Conservation (phyloP, 1,139 yeast genomes). For the Kodamaea fungicola region DNA sequence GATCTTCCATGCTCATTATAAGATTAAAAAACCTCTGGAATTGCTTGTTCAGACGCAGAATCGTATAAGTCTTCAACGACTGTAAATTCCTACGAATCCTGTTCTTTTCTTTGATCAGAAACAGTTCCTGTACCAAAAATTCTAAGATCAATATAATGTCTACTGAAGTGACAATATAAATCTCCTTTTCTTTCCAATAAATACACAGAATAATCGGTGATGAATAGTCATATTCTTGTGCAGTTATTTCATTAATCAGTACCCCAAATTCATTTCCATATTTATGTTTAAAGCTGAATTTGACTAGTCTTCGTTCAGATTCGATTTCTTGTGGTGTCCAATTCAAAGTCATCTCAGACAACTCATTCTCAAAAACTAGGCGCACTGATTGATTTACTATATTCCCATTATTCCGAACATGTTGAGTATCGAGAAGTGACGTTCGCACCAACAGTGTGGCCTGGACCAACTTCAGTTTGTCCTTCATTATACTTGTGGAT, state of each 20-base stretch:
- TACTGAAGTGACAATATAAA: constrained; percentile 60
- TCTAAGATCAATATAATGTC: constrained; percentile 61
- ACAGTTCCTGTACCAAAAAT: constrained; percentile 52
- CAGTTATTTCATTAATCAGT: constrained; percentile 22
- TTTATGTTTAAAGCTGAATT: constrained; percentile 24
- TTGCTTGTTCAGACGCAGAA: constrained; percentile 48
- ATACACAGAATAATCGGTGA: constrained; percentile 54
- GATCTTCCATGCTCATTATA: constrained; percentile 62
- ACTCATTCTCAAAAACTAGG: constrained; percentile 9
- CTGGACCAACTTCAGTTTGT: not conserved
- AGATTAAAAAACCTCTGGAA: constrained; percentile 50
- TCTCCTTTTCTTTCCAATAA: constrained; percentile 51
- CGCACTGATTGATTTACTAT: constrained; percentile 8
- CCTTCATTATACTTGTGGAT: too few relatives aligned
- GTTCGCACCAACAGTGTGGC: constrained; percentile 6
- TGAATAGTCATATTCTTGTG: constrained; percentile 20
- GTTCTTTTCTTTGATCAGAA: constrained; percentile 67
- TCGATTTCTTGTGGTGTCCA: constrained; percentile 34
- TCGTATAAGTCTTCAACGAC: constrained; percentile 60
- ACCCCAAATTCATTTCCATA: constrained; percentile 22
- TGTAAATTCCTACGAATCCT: constrained; percentile 67
- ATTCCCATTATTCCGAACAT: constrained; percentile 5
- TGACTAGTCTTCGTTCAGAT: constrained; percentile 34
- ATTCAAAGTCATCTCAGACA: constrained; percentile 23
- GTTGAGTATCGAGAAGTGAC: constrained; percentile 9